Base-by-base conservation (phyloP, 108 stramenopile genomes). In the Phaeodactylum tricornutum region DNA sequence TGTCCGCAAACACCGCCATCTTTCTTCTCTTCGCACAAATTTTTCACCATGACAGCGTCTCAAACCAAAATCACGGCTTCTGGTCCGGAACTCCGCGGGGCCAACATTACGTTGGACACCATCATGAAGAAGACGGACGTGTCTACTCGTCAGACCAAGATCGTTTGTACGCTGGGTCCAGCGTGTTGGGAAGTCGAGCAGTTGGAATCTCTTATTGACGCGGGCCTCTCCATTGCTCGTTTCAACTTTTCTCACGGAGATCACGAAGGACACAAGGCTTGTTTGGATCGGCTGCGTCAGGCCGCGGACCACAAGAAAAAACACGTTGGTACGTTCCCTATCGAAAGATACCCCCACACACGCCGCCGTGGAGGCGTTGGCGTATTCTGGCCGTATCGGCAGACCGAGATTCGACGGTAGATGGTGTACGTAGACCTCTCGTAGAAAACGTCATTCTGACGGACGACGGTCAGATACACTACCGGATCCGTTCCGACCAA, bases 201-300 rank as follows among this genome's bases (percentile, higher is more conserved):
- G 3, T 56, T 95, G 43, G 88, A 81, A 51, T 50, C 51, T 9
- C 60, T 95, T 37, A 87, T 95, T 41, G 79, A 93, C 33, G 81
- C 74, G 16, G 95, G 95, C 14, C 81, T 96, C 80, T 87, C 77
- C 47, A 77, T 91, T 38, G 95, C 95, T 11, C 77, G 95, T 14
- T 87, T 96, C 75, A 96, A 96, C 72, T 94, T 88, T 60, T 66
- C 63, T 28, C 85, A 87, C 47, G 88, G 88, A 47, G 84, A 86
- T 62, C 88, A 90, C 49, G 84, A 78, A 29, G 88, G 77, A 22
- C 90, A 87, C 66, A 69, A 71, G 64, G 79, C 76, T 15, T 82
- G 77, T 37, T 46, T 92, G 51, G 80, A 79, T 53, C 80, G 85
- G 27, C 65, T 92, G 15, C 75, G 85, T 34, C 42, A 82, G 54